Percentiles rank a stretch among this genome's conserved stretches.
These are phyloP conservation scores for Suillus luteus DNA, from an alignment of 768 basidiomycete genomes.

Conservation along the genomic window DNA sequence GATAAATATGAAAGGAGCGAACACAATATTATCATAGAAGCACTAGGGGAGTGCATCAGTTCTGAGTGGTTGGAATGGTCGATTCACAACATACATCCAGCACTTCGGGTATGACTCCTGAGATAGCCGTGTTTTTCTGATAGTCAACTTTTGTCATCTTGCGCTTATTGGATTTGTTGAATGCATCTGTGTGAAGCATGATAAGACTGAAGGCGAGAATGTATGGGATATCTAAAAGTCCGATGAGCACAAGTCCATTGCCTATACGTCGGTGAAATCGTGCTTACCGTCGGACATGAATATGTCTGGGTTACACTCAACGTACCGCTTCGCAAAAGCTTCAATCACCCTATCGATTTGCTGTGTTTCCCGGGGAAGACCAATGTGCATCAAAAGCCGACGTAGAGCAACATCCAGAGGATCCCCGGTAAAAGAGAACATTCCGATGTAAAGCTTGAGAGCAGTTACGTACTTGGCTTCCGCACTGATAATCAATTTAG, in stretches of 20 bases:
- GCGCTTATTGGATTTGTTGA: slow-evolving; percentile 95
- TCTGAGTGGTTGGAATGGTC: neutral
- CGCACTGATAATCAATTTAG: slow-evolving; percentile 45
- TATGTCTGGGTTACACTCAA: slow-evolving; percentile 77
- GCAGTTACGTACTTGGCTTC: slow-evolving; percentile 72
- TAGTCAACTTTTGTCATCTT: slow-evolving; percentile 98
- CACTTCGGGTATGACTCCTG: slow-evolving; percentile 80
- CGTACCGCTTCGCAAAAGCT: slow-evolving; percentile 86
- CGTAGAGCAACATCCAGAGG: slow-evolving; percentile 92
- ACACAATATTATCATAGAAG: slow-evolving; percentile 95
- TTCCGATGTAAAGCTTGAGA: slow-evolving; percentile 67
- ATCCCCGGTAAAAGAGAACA: slow-evolving; percentile 77
- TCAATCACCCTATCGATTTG: slow-evolving; percentile 98
- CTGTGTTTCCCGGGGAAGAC: slow-evolving; percentile 93
- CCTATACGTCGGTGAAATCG: neutral
- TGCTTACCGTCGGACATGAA: slow-evolving; percentile 74
- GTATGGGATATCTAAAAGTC: slow-evolving; percentile 80
- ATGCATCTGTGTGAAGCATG: slow-evolving; percentile 98
- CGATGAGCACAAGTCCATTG: slow-evolving; percentile 1
- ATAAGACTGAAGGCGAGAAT: slow-evolving; percentile 96
- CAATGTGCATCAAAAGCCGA: slow-evolving; percentile 85
- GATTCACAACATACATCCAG: slow-evolving; percentile 66
- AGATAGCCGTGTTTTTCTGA: slow-evolving; percentile 86
- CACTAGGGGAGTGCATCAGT: slow-evolving; percentile 50
- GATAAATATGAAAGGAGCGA: slow-evolving; percentile 95